phyloP scores from a whole-genome alignment of 208 protist genomes.

The Naegleria lovaniensis region DNA sequence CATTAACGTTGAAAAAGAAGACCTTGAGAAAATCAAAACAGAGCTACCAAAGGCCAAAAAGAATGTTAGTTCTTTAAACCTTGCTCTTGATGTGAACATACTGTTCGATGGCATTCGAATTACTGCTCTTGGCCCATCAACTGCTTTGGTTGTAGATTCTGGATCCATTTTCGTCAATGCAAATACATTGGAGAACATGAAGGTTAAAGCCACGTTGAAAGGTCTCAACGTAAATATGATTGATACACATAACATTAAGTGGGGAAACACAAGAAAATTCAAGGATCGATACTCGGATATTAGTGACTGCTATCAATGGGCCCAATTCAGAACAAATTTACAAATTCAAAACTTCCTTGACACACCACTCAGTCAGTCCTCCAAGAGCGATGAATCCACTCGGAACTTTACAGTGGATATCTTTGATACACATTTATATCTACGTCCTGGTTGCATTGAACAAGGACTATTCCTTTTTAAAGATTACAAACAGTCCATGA shows the following conservation, averaged over 20 bases:
- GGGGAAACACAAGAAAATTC: background rate
- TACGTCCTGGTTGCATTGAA: background rate
- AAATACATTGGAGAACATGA: background rate
- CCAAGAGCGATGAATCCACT: background rate
- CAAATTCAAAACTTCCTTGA: background rate
- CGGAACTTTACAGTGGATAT: background rate
- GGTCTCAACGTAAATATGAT: background rate
- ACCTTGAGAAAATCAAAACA: background rate
- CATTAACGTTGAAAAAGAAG: background rate
- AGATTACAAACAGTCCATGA: background rate
- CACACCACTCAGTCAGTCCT: background rate
- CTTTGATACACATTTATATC: background rate
- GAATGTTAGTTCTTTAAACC: background rate
- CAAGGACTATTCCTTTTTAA: background rate
- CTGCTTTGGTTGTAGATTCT: background rate
- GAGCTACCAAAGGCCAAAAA: background rate
- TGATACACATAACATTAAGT: background rate
- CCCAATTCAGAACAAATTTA: background rate
- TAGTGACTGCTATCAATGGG: background rate
- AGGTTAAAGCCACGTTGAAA: background rate
- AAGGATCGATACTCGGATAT: background rate
- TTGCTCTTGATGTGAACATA: background rate
- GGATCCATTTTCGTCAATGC: background rate
- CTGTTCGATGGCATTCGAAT: background rate
- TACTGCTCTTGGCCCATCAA: background rate